These are phyloP conservation scores for Corniculantispora saksenae DNA, from an alignment of 2,329 filamentous ascomycete genomes.

Conservation along the genomic window DNA sequence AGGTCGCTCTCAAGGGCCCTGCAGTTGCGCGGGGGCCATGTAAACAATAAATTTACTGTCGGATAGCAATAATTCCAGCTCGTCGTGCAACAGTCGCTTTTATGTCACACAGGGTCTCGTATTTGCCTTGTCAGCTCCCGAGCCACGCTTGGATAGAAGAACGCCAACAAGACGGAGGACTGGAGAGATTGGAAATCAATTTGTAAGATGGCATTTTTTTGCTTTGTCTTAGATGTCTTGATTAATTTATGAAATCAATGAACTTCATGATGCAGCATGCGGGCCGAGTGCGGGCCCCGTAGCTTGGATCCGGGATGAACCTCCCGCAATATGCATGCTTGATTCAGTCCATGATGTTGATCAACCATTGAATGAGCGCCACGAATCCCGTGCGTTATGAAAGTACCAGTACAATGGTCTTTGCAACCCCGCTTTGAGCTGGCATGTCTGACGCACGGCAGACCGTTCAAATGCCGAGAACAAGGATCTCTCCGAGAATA, in stretches of 20 bases:
- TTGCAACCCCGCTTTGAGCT: slow-evolving; percentile 1
- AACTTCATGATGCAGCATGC: no score
- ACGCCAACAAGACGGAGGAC: no score
- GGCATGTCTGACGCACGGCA: neutral
- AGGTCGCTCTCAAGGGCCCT: neutral
- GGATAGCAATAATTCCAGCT: no score
- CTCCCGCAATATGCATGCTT: neutral
- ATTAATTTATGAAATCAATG: no score
- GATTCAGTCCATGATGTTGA: neutral
- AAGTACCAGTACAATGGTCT: neutral
- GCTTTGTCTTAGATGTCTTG: no score
- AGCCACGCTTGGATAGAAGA: neutral
- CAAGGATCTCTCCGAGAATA: no score
- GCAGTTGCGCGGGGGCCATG: no score
- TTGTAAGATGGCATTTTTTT: no score
- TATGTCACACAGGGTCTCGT: neutral
- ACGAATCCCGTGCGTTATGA: neutral
- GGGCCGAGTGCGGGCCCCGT: neutral
- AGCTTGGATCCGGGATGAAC: neutral
- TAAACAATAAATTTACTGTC: no score
- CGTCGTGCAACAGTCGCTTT: no score
- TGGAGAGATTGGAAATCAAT: no score
- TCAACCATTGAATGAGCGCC: neutral
- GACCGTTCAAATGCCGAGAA: slow-evolving; percentile 1
- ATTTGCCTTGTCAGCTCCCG: neutral